Conservation (phyloP, 176 grass and related monocot genomes). For the Dactylis glomerata region DNA sequence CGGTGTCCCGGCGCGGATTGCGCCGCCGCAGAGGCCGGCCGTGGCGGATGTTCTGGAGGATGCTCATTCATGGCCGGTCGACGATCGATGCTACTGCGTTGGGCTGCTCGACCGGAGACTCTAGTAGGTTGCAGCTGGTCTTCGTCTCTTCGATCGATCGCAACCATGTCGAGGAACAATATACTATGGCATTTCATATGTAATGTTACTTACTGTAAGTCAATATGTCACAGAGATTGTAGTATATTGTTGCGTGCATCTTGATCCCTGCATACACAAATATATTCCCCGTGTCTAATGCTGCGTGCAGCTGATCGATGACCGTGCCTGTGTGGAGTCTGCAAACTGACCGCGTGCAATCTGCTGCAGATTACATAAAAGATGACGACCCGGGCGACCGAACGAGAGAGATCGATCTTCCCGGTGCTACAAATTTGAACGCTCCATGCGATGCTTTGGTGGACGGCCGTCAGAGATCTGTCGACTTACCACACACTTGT, state of each 20-base stretch:
- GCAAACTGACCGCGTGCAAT: no score
- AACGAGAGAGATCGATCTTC: no score
- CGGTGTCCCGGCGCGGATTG: constrained; percentile 28
- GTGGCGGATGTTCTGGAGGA: constrained; percentile 28
- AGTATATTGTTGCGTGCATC: not conserved
- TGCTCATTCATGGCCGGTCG: constrained; percentile 28
- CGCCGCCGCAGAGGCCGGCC: constrained; percentile 12
- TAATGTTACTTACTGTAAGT: no score
- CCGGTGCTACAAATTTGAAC: no score
- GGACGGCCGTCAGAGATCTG: no score
- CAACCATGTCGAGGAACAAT: no score
- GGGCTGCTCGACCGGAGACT: not conserved
- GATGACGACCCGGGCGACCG: no score
- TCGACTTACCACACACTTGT: no score
- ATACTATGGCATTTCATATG: not conserved
- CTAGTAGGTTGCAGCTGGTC: not conserved
- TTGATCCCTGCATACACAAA: constrained; percentile 5
- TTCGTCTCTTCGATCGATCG: not conserved
- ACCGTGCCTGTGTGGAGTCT: not conserved
- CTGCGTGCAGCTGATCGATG: not conserved
- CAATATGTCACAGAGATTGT: not conserved
- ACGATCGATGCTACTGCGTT: not conserved
- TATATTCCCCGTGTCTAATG: constrained; percentile 39
- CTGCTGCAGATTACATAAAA: no score
- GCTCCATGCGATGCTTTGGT: no score